A percentile compares a stretch with the other conserved stretches of the same genome.
These are phyloP conservation scores for Aspergillus sp. DNA, from an alignment of 2,329 filamentous ascomycete species.

Conservation along the genomic window DNA sequence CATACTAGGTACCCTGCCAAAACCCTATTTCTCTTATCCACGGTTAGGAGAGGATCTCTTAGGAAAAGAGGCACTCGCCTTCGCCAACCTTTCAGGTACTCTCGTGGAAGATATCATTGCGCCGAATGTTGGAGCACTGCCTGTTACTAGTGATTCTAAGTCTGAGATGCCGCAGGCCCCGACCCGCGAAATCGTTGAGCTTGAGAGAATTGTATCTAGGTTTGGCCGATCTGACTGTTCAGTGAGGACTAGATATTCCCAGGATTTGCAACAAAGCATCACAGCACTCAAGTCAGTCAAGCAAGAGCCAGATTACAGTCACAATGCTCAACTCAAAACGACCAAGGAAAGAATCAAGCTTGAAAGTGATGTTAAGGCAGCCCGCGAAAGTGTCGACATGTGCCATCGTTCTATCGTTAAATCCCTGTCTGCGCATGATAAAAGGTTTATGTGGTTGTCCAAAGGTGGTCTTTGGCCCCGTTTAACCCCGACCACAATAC, in stretches of 20 bases:
- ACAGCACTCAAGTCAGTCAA: slow-evolving; percentile 26
- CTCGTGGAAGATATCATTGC: not conserved
- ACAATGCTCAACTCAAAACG: not conserved
- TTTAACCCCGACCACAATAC: slow-evolving; percentile 40
- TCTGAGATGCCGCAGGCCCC: not conserved
- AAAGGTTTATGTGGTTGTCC: slow-evolving; percentile 40
- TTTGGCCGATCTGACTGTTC: slow-evolving; percentile 24
- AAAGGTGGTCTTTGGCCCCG: slow-evolving; percentile 43
- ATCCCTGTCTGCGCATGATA: slow-evolving; percentile 25
- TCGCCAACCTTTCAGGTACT: no score
- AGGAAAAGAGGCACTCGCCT: not conserved
- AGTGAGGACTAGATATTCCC: slow-evolving; percentile 36
- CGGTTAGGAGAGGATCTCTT: not conserved
- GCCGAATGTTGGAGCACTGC: not conserved
- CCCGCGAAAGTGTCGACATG: slow-evolving; percentile 17
- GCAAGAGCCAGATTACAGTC: not conserved
- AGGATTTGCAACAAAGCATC: slow-evolving; percentile 41
- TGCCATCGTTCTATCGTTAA: slow-evolving; percentile 16
- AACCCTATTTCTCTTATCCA: not conserved
- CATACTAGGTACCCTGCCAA: not conserved
- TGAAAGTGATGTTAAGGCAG: slow-evolving; percentile 20
- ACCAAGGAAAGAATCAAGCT: not conserved
- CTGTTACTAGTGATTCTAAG: not conserved
- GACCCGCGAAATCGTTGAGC: slow-evolving; percentile 17
- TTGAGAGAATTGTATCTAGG: slow-evolving; percentile 24